These are phyloP conservation scores for Orbilia blumenaviensis DNA, from an alignment of 2,329 filamentous ascomycete genomes.

Conservation along the genomic window DNA sequence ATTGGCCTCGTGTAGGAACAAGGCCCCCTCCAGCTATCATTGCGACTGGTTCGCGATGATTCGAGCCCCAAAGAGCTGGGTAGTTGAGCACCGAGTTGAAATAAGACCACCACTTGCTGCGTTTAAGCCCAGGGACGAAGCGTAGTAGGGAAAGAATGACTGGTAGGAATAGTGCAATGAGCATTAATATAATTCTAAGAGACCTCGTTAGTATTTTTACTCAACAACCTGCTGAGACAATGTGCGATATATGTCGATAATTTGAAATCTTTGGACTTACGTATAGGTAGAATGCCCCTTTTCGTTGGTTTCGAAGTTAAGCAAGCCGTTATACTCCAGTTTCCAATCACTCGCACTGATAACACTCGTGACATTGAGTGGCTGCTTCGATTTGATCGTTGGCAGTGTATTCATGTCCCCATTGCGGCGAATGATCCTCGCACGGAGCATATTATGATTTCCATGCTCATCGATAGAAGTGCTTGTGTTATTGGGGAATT, in stretches of 20 bases:
- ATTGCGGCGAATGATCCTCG: conserved; percentile 53
- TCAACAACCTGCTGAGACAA: too few relatives aligned
- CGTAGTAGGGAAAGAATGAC: conserved; percentile 60
- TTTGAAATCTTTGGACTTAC: not conserved
- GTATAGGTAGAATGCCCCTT: conserved; percentile 57
- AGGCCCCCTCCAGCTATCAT: conserved; percentile 56
- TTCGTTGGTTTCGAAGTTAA: conserved; percentile 66
- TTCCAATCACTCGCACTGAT: conserved; percentile 59
- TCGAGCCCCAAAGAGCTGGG: conserved; percentile 59
- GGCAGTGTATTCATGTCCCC: conserved; percentile 55
- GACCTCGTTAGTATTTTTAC: not conserved
- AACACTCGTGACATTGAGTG: conserved; percentile 60
- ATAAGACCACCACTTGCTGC: conserved; percentile 57
- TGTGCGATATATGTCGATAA: too few relatives aligned
- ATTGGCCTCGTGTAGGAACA: conserved; percentile 61
- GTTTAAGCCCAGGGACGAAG: conserved; percentile 59
- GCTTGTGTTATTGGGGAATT: conserved; percentile 53
- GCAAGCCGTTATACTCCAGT: conserved; percentile 66
- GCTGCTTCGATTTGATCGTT: conserved; percentile 55
- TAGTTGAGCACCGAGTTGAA: conserved; percentile 59
- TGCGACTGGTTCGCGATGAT: conserved; percentile 59
- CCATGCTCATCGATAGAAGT: conserved; percentile 56
- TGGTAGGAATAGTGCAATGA: conserved; percentile 60
- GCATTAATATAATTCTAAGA: conserved; percentile 56
- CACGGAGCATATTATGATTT: conserved; percentile 57